Conservation (phyloP, 2,329 filamentous ascomycete species). For the Diaporthe amygdali region DNA sequence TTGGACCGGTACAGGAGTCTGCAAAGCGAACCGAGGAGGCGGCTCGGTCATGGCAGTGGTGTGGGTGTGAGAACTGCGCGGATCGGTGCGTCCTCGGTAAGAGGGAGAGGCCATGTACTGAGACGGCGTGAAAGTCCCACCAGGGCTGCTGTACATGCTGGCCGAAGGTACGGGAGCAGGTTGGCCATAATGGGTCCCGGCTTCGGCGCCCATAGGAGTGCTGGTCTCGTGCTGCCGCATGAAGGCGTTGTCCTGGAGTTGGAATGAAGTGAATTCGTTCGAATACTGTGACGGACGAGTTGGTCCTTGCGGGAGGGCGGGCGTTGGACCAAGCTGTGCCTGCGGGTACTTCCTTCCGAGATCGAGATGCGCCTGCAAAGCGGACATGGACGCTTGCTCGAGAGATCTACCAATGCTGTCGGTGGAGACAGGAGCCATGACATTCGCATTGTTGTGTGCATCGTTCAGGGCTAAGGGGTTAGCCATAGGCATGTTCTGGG, state of each 20-base stretch:
- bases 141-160: not conserved
- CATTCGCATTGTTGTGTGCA: not conserved
- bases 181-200: not conserved
- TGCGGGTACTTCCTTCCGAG: not conserved
- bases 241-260: not conserved
- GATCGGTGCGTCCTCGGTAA: conserved; percentile 39
- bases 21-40: conserved; percentile 45
- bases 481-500: not conserved
- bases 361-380: conserved; percentile 15
- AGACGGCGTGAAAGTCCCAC: not conserved
- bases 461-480: not conserved
- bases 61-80: conserved; percentile 47
- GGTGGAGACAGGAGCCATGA: not conserved
- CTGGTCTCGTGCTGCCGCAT: not conserved
- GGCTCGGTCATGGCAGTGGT: conserved; percentile 35
- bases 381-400: conserved; percentile 16
- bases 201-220: not conserved
- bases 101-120: not conserved
- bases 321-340: not conserved
- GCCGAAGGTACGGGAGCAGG: not conserved
- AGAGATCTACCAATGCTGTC: not conserved
- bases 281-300: not conserved
- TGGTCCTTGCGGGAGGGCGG: not conserved
- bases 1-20: not conserved
- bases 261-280: not conserved